Evolutionary conservation across 2,329 filamentous ascomycete genomes (phyloP), one percentile per base, ranked within the genome.

Genomic region (Colletotrichum ledebouriae): DNA sequence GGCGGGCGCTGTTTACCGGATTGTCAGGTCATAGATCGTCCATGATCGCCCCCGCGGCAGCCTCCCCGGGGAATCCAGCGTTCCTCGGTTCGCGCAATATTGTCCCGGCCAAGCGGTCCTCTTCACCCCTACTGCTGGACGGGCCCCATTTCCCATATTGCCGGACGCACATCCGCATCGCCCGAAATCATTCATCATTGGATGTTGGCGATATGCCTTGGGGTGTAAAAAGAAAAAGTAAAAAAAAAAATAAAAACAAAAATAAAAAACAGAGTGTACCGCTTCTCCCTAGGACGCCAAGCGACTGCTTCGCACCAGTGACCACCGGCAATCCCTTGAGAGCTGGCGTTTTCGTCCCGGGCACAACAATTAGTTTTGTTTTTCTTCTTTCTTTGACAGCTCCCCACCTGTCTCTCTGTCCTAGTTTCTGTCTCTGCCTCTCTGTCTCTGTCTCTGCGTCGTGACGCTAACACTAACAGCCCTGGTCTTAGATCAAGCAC

Each of bases 201-300:
- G 17, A 17, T 17, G 17, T 17, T 17, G 17, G 17, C 17, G 17
- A 17, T 17, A 17, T 17, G 17, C 17, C 17, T 17, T 2, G 17
- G 17, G 25, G 25, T 3, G 25, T 4, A 25, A 6, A 25, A 25
- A 25, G 1, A 6, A 25, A 6, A 25, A 25, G 3, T 3, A 25
- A 25, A 25, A 25, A 6, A 25, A 12, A 29, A 10, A 25, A 25
- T 15, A 49, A 50, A 20, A 17, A 17, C 1, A 17, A 17, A 17
- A 17, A 17, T 1, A 17, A 17, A 17, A 17, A 17, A 17, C 17
- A 20, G 47, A 6, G 49, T 25, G 9, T 52, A 52, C 25, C 25
- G 49, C 2, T 46, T n/a, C 33, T 52, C 60, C 62, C 62, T 65
- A 44, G 50, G 50, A 60, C 50, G 63, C 55, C 29, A 62, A 42